Evolutionary conservation across 2,329 filamentous ascomycete species (phyloP).

Genomic region (Tolypocladium capitatum): DNA sequence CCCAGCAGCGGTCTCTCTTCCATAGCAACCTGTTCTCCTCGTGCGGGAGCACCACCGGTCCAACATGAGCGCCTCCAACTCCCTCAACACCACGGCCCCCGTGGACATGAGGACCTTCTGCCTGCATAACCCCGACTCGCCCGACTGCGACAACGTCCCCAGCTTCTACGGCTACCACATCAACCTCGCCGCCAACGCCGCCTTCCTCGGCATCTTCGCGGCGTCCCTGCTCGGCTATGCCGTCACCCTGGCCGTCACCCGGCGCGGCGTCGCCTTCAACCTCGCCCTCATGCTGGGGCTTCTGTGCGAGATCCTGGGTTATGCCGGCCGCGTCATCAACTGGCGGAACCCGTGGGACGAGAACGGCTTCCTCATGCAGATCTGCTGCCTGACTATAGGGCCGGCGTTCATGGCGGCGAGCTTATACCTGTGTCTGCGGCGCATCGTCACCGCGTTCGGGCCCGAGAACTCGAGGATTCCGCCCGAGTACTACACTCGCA

Average conservation of each 20-base stretch:
- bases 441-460: slow-evolving; percentile 34
- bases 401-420: slow-evolving; percentile 52
- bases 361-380: slow-evolving; percentile 39
- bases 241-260: slow-evolving; percentile 25
- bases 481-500: slow-evolving; percentile 33
- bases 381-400: slow-evolving; percentile 48
- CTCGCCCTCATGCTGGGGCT: slow-evolving; percentile 41
- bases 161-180: slow-evolving; percentile 38
- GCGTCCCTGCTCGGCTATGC: slow-evolving; percentile 28
- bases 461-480: slow-evolving; percentile 33
- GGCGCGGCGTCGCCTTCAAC: slow-evolving; percentile 35
- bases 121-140: slow-evolving; percentile 11
- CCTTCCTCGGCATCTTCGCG: slow-evolving; percentile 36
- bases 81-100: neutral
- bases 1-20: neutral
- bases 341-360: slow-evolving; percentile 38
- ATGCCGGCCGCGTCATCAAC: slow-evolving; percentile 42
- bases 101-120: slow-evolving; percentile 9
- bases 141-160: slow-evolving; percentile 17
- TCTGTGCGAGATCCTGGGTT: slow-evolving; percentile 43
- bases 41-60: neutral
- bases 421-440: slow-evolving; percentile 47
- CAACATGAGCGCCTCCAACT: neutral
- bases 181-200: slow-evolving; percentile 34
- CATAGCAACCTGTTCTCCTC: neutral